Evolutionary conservation across 768 basidiomycete species (phyloP).

Genomic region (Boletus tomentosulus): DNA sequence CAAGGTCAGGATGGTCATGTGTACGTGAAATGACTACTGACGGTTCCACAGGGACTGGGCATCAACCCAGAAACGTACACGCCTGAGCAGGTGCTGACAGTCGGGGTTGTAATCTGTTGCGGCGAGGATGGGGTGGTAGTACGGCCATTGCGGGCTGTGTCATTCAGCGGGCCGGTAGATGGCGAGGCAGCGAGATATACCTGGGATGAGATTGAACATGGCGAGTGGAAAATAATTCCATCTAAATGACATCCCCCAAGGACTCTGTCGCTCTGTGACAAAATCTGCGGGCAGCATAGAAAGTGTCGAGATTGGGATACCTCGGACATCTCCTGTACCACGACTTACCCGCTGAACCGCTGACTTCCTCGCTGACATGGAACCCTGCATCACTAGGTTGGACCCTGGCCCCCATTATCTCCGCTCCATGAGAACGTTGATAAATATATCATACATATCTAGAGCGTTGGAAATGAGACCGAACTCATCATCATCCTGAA

Average conservation of each 20-base stretch:
- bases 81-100: conserved; percentile 51
- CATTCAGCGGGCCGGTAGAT: conserved; percentile 29
- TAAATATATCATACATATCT: neutral
- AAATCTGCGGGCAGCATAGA: too few relatives aligned
- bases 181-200: conserved; percentile 16
- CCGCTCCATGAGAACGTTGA: neutral
- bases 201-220: neutral
- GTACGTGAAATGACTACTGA: neutral
- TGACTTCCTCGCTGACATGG: neutral
- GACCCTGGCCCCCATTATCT: too few relatives aligned
- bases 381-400: neutral
- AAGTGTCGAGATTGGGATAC: too few relatives aligned
- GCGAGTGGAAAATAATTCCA: conserved; percentile 24
- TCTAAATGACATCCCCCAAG: too few relatives aligned
- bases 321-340: too few relatives aligned
- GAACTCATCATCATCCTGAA: neutral
- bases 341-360: too few relatives aligned
- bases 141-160: conserved; percentile 17
- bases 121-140: conserved; percentile 13
- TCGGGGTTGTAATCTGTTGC: conserved; percentile 36
- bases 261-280: too few relatives aligned
- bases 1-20: conserved; percentile 37
- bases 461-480: too few relatives aligned
- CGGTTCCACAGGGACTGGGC: conserved; percentile 43
- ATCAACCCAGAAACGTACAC: conserved; percentile 57